Evolutionary conservation across 2,329 filamentous ascomycete genomes (phyloP).

Genomic region (Macroventuria anomochaeta): DNA sequence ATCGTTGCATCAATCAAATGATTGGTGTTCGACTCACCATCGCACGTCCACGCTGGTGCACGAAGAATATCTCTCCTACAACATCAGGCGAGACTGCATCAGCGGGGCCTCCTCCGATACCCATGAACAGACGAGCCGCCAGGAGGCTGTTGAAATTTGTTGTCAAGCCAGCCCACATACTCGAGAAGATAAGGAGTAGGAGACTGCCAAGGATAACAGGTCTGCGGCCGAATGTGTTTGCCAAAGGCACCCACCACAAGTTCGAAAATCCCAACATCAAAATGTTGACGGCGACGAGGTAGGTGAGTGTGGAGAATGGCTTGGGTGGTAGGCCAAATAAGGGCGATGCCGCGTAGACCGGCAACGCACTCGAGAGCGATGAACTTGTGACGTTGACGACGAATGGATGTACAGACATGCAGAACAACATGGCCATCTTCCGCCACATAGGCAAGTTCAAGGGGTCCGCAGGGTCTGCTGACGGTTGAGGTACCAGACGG

Average conservation of each 20-base stretch:
- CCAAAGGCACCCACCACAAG: slow-evolving; percentile 51
- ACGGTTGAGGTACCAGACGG: slow-evolving; percentile 50
- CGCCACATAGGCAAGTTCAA: slow-evolving; percentile 50
- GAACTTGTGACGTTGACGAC: slow-evolving; percentile 48
- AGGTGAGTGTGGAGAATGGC: slow-evolving; percentile 41
- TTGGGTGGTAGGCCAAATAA: slow-evolving; percentile 40
- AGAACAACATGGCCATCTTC: slow-evolving; percentile 44
- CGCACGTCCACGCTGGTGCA: slow-evolving; percentile 51
- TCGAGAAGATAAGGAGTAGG: slow-evolving; percentile 42
- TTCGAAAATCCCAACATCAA: slow-evolving; percentile 50
- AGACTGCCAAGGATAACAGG: slow-evolving; percentile 48
- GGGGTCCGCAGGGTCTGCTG: slow-evolving; percentile 50
- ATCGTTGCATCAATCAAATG: too few relatives aligned
- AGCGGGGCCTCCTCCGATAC: slow-evolving; percentile 45
- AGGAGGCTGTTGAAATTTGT: slow-evolving; percentile 46
- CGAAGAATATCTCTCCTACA: slow-evolving; percentile 52
- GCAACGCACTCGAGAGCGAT: slow-evolving; percentile 47
- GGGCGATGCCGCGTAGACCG: slow-evolving; percentile 42
- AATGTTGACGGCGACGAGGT: slow-evolving; percentile 49
- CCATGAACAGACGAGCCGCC: slow-evolving; percentile 49
- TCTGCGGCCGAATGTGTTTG: slow-evolving; percentile 51
- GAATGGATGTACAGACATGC: slow-evolving; percentile 50
- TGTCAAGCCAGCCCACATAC: slow-evolving; percentile 52
- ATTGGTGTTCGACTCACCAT: slow-evolving; percentile 35
- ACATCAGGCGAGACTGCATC: slow-evolving; percentile 52